Percentiles rank a stretch among this genome's conserved stretches.
Evolutionary conservation across 768 basidiomycete species (phyloP).

Genomic region (Lactarius tabidus): DNA sequence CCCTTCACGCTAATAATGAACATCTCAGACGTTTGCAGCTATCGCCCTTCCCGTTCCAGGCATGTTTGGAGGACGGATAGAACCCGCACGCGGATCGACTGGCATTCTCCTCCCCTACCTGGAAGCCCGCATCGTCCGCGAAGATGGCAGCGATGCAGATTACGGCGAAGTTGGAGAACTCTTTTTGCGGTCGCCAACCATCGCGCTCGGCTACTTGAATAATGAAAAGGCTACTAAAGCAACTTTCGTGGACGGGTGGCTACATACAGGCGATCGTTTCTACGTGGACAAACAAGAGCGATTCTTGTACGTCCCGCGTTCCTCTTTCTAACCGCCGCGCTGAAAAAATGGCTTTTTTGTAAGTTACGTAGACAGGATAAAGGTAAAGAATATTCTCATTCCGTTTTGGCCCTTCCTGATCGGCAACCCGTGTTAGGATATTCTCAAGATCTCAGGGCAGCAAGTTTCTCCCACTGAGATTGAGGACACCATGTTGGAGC

Average conservation of each 20-base stretch:
- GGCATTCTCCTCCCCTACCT: constrained; percentile 62
- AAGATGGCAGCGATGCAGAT: constrained; percentile 53
- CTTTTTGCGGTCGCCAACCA: constrained; percentile 50
- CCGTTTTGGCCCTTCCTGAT: background rate
- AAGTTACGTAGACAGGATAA: constrained; percentile 73
- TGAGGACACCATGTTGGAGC: constrained; percentile 57
- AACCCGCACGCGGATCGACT: constrained; percentile 38
- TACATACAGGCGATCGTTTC: constrained; percentile 71
- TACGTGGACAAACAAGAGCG: constrained; percentile 54
- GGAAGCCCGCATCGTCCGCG: constrained; percentile 57
- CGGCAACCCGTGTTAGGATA: constrained; percentile 46
- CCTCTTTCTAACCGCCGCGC: background rate
- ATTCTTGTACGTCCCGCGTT: constrained; percentile 51
- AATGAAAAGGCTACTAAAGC: constrained; percentile 62
- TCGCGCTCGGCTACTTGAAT: constrained; percentile 69
- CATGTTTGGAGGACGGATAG: constrained; percentile 5
- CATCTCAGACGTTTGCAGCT: constrained; percentile 22
- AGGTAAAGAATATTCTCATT: constrained; percentile 39
- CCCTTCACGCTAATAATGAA: background rate
- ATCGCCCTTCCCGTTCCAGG: constrained; percentile 14
- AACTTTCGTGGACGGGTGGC: constrained; percentile 69
- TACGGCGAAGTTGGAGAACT: constrained; percentile 64
- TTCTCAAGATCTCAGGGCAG: constrained; percentile 70
- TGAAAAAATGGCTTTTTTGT: background rate
- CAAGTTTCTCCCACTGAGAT: constrained; percentile 83